Percentiles rank a stretch among this genome's conserved stretches.
phyloP scores from a whole-genome alignment of 2,329 filamentous ascomycete species.

The Aspergillus fijiensis region DNA sequence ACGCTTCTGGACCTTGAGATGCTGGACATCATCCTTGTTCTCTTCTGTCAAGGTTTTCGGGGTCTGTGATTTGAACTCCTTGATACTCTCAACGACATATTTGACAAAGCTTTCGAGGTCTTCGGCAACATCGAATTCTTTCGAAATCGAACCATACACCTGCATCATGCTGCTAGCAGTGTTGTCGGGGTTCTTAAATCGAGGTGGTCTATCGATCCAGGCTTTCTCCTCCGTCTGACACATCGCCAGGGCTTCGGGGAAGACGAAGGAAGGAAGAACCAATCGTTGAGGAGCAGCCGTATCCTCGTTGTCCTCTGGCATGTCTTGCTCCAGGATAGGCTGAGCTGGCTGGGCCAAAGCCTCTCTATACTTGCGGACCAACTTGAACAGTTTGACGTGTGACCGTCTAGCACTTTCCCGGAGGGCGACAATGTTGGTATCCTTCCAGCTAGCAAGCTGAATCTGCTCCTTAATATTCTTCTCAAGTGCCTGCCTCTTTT shows the following conservation, averaged over 20 bases:
- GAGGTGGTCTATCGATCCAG: slow-evolving; percentile 54
- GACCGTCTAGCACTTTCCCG: slow-evolving; percentile 86
- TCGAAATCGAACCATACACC: slow-evolving; percentile 55
- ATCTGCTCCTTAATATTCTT: slow-evolving; percentile 93
- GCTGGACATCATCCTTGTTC: slow-evolving; percentile 78
- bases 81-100: slow-evolving; percentile 66
- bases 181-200: slow-evolving; percentile 68
- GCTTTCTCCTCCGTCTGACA: slow-evolving; percentile 30
- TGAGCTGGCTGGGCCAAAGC: slow-evolving; percentile 75
- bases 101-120: slow-evolving; percentile 68
- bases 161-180: slow-evolving; percentile 74
- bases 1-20: slow-evolving; percentile 86
- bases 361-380: slow-evolving; percentile 84
- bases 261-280: slow-evolving; percentile 19
- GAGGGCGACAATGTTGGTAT: slow-evolving; percentile 88
- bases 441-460: slow-evolving; percentile 93
- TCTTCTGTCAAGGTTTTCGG: slow-evolving; percentile 79
- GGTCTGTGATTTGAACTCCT: slow-evolving; percentile 78
- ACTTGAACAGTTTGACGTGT: slow-evolving; percentile 86
- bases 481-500: slow-evolving; percentile 73
- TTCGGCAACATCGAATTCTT: slow-evolving; percentile 56
- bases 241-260: slow-evolving; percentile 33
- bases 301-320: slow-evolving; percentile 36
- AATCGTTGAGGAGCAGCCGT: slow-evolving; percentile 19
- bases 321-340: slow-evolving; percentile 47